Percentiles rank a stretch among this genome's conserved stretches.
phyloP scores from a whole-genome alignment of 2,329 filamentous ascomycete species.

The Coniella vitis region DNA sequence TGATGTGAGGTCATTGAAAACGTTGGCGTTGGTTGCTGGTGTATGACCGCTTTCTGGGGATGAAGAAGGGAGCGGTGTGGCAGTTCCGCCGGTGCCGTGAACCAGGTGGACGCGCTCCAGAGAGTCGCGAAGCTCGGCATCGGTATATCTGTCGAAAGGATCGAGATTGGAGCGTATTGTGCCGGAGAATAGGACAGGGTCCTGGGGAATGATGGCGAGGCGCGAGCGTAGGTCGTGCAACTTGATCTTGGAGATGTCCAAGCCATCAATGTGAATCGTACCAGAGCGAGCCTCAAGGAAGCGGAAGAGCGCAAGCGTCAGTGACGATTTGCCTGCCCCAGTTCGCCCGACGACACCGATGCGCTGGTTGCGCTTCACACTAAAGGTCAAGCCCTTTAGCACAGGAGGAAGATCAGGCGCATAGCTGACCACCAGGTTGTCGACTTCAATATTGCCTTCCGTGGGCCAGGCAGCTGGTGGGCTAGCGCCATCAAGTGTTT shows the following conservation, averaged over 20 bases:
- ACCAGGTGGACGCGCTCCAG: slow-evolving; percentile 63
- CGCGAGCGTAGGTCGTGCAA: slow-evolving; percentile 65
- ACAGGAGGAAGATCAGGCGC: slow-evolving; percentile 65
- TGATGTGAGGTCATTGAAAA: slow-evolving; percentile 56
- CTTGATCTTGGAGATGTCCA: slow-evolving; percentile 67
- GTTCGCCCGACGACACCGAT: slow-evolving; percentile 74
- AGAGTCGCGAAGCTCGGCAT: slow-evolving; percentile 62
- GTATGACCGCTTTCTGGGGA: slow-evolving; percentile 27
- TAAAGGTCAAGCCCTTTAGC: slow-evolving; percentile 62
- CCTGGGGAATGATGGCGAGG: slow-evolving; percentile 72
- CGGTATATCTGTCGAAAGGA: slow-evolving; percentile 63
- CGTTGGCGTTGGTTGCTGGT: slow-evolving; percentile 50
- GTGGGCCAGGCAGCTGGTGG: slow-evolving; percentile 70
- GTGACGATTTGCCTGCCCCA: slow-evolving; percentile 69
- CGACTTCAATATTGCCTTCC: slow-evolving; percentile 65
- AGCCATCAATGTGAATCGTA: slow-evolving; percentile 61
- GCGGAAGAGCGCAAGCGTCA: slow-evolving; percentile 70
- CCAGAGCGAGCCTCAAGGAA: slow-evolving; percentile 66
- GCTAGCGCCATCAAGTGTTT: slow-evolving; percentile 53
- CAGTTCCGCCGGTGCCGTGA: slow-evolving; percentile 28
- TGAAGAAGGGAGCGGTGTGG: slow-evolving; percentile 33
- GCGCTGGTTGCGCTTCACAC: slow-evolving; percentile 58
- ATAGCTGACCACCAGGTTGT: slow-evolving; percentile 65
- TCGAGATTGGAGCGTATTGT: slow-evolving; percentile 72
- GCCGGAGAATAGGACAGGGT: slow-evolving; percentile 75